Percentiles rank a stretch among this genome's conserved stretches.
Conservation (phyloP, 495 filamentous ascomycete species). For the Tirmania nivea region DNA sequence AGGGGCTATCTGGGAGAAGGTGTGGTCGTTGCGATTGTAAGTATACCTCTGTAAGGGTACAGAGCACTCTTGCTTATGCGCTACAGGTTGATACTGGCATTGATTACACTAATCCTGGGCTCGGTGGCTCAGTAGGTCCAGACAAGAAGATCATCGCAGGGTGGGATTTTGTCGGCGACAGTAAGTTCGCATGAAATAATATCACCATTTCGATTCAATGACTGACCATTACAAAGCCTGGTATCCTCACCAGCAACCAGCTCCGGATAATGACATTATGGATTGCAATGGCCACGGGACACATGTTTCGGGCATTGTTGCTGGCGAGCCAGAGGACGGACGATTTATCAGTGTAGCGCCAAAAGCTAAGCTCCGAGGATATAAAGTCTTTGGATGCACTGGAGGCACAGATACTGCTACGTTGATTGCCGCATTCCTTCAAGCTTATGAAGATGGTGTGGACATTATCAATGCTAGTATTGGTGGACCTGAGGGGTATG, state of each 20-base stretch:
- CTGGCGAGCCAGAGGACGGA: constrained; percentile 22
- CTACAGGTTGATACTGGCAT: constrained; percentile 26
- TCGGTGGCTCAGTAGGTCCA: constrained; percentile 34
- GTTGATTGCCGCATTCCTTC: constrained; percentile 33
- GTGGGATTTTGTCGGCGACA: constrained; percentile 31
- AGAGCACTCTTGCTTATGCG: constrained; percentile 3
- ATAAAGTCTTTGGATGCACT: constrained; percentile 32
- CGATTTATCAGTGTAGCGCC: constrained; percentile 34
- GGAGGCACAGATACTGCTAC: constrained; percentile 29
- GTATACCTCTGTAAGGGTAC: not conserved
- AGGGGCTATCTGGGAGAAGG: constrained; percentile 13
- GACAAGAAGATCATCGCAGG: constrained; percentile 35
- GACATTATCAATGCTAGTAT: constrained; percentile 40
- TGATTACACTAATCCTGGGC: constrained; percentile 35
- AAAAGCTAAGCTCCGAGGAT: constrained; percentile 32
- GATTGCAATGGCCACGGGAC: constrained; percentile 28
- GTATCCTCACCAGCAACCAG: constrained; percentile 5
- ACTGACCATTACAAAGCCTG: not conserved
- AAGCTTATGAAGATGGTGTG: constrained; percentile 33
- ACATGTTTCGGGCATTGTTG: constrained; percentile 32
- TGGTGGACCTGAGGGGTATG: constrained; percentile 27
- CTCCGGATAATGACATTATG: constrained; percentile 27
- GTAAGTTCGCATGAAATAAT: constrained; percentile 24
- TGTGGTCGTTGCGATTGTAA: constrained; percentile 10
- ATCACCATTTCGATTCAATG: constrained; percentile 7